Base-by-base conservation (phyloP, 495 filamentous ascomycete genomes). In the Ascobolus immersus region DNA sequence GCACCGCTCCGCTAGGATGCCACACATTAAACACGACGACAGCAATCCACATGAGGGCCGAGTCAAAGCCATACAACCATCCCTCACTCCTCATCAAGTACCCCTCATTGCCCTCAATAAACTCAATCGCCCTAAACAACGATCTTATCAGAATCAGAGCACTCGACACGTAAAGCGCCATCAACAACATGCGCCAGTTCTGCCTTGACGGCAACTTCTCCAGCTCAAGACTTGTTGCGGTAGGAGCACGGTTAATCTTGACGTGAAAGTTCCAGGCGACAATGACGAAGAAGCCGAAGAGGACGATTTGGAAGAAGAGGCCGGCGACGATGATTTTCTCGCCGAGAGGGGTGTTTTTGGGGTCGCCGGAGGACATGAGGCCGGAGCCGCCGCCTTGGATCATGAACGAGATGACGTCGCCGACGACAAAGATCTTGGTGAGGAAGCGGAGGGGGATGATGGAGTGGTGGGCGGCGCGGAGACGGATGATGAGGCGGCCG, bases 1-100 rank as follows among this genome's bases (percentile, higher is more conserved):
- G 18, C 13, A 51, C 33, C 11, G 46, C 51, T 14, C 48, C 50
- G 14, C 38, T 52, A 13, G 59, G 60, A 41, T 63, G 52, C n/a
- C 54, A 39, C 4, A 53, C 39, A 32, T 55, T 59, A 34, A 72
- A 60, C 2, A 62, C 35, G 0, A 60, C 37, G 47, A 65, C 60
- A 12, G 60, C 62, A 0, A 45, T 5, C 15, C 67, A 41, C 69
- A 78, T 75, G 27, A 67, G 40, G 27, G 57, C 28, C 10, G 59
- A 52, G 44, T 78, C 71, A 39, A 76, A 74, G 2, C 69, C 42
- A 42, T 73, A 77, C 33, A 75, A 43, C 37, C 62, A 64, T 31
- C 55, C 59, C 50, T 77, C 71, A 25, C 65, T 54, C 12, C 32
- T 42, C 39, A 71, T 44, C 18, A 54, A 33, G 37, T 58, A 59